Evolutionary conservation across 257 asterid genomes (phyloP).

Genomic region (Datura wrightii): DNA sequence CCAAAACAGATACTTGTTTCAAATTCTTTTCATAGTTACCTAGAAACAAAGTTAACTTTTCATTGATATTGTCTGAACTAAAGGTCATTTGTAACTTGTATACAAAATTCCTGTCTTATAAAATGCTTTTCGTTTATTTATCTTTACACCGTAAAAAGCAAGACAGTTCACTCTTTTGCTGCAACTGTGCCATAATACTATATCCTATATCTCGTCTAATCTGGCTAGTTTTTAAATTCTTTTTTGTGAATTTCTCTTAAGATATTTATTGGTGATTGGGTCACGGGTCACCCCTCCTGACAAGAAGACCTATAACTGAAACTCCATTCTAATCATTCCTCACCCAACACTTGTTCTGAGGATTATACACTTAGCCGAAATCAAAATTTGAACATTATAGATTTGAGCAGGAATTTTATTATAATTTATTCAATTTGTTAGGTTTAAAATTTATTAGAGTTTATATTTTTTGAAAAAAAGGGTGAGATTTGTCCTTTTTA

Average conservation of each 20-base stretch:
- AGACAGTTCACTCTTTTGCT: no score
- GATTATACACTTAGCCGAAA: neutral
- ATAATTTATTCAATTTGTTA: neutral
- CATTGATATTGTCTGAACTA: neutral
- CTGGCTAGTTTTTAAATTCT: no score
- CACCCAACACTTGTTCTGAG: neutral
- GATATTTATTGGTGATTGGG: no score
- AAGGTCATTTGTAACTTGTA: neutral
- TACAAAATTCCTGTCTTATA: neutral
- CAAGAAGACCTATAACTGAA: no score
- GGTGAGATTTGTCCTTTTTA: no score
- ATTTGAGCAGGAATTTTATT: neutral
- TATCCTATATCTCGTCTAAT: no score
- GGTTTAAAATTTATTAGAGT: neutral
- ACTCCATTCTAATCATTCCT: neutral
- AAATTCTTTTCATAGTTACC: constrained; percentile 1
- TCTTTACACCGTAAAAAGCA: no score
- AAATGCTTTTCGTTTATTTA: no score
- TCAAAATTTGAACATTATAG: neutral
- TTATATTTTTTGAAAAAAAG: no score
- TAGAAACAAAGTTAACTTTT: neutral
- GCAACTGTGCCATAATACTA: no score
- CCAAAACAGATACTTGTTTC: neutral
- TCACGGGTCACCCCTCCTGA: no score
- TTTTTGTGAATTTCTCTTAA: no score